Evolutionary conservation across 306 rosid genomes (phyloP), one percentile per base, ranked within the genome.

Genomic region (Crotalaria pallida): DNA sequence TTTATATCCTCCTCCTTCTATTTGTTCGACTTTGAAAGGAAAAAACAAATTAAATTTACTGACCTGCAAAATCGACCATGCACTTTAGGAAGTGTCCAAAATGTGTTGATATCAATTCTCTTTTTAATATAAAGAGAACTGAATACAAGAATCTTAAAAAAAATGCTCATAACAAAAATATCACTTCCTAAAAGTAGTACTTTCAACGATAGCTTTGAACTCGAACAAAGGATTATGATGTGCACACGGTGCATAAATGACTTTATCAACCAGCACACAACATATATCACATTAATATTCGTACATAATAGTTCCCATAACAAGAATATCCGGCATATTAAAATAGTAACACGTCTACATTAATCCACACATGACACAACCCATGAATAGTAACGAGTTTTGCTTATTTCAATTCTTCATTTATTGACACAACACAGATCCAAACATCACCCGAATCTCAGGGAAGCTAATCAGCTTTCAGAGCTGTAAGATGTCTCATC

Each of bases 401-500:
- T 58, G 22, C 50, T 62, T 55, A 48, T 71, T 67, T 61, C 67
- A 61, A 7, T 18, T 43, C 44, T 53, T 21, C 58, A 78, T 53
- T 16, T 51, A 43, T 65, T 78, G 61, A 45, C 43, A 62, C 43
- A 47, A 11, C 8, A 45, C 8, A 52, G 27, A 58, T 65, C 44
- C 29, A 57, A 48, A 52, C 68, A 76, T 51, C 73, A 52, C 38
- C 31, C 19, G 29, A 31, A 34, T 33, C 45, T 7, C 50, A 11
- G 17, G 23, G 55, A 67, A 10, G 65, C 24, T 36, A 34, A 41
- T 53, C 48, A 93, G 85, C 79, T 74, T 67, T 90, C 96, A 31
- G 97, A 90, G 80, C 96, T 87, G 80, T 19, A 79, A 67, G 96
- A 88, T 61, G 87, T 78, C 59, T 86, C 92, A 47, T 78, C 86